A percentile compares a stretch with the other conserved stretches of the same genome.
Evolutionary conservation across 2,329 filamentous ascomycete genomes (phyloP).

Genomic region (Aspergillus udagawae): DNA sequence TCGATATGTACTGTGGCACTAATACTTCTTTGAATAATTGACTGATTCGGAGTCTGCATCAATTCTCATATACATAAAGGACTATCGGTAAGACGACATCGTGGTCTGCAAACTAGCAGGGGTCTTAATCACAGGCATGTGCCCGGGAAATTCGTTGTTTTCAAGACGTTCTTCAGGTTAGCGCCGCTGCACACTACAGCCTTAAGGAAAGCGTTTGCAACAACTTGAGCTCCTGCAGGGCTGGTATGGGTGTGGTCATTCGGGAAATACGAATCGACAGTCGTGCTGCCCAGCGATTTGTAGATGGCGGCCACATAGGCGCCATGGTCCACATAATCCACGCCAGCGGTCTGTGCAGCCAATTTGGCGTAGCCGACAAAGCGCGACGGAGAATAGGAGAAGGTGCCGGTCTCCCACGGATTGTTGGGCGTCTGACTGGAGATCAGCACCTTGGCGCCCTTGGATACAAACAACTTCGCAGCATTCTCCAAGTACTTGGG

Average conservation of each 20-base stretch:
- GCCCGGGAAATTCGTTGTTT: conserved; percentile 23
- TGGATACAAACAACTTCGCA: conserved; percentile 49
- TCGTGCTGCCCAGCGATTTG: conserved; percentile 46
- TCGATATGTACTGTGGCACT: neutral
- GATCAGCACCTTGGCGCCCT: conserved; percentile 60
- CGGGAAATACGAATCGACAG: conserved; percentile 54
- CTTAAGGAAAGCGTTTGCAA: conserved; percentile 58
- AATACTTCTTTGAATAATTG: neutral
- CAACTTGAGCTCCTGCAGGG: conserved; percentile 52
- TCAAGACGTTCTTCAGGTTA: conserved; percentile 38
- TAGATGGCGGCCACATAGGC: conserved; percentile 54
- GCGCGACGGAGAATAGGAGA: conserved; percentile 44
- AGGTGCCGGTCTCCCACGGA: conserved; percentile 56
- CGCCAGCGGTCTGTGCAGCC: conserved; percentile 44
- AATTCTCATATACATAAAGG: neutral
- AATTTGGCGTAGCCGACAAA: conserved; percentile 56
- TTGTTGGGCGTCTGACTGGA: conserved; percentile 60
- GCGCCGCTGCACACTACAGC: conserved; percentile 50
- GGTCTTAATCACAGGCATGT: conserved; percentile 19
- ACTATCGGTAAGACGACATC: neutral
- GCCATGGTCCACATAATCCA: conserved; percentile 59
- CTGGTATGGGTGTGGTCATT: conserved; percentile 62
- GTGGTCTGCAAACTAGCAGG: neutral
- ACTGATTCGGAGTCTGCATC: neutral
- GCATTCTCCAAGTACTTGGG: conserved; percentile 58